Evolutionary conservation across 1,139 yeast species (phyloP), one percentile per base, ranked within the genome.

Genomic region (Blastobotrys persicus): DNA sequence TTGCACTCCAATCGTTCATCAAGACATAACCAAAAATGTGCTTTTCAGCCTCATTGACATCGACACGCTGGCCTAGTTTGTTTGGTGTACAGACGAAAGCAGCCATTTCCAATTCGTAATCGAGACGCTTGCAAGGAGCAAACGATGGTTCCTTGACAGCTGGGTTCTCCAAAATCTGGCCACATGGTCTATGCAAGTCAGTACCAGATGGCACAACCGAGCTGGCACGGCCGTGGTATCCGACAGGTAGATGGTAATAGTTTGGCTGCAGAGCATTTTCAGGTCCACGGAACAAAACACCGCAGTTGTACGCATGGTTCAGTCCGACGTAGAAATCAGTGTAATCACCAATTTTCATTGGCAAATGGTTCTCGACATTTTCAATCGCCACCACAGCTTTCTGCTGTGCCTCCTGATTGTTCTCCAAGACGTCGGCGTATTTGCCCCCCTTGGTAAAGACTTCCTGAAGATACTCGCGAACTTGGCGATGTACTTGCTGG

Each of bases 1-100:
- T 48, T 3, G 65, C 59, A 33, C 59, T 55, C 64, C 64, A 59
- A 45, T 61, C 65, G 46, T 61, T 61, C 62, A 61, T 54, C 35
- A 61, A 20, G 13, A 61, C 65, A 37, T 55, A 61, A 2, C 65
- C 65, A 45, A 61, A 61, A n/a, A 61, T 59, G 44, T 58, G 54
- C 9, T 58, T 50, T 13, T 52, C 52, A 3, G 65, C 64, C 2
- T 57, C 54, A 38, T 58, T 50, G 23, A 61, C 58, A n/a, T 41
- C 39, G 19, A 59, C 45, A 31, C 56, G 39, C n/a, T 47, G 45
- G 6, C 63, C 63, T 31, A 61, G 52, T 4, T 45, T 35, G 48
- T 55, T 61, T 4, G 60, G 58, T 16, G 31, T 51, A 6, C 55
- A 48, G 20, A 61, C 46, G 40, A 60, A 61, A 6, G 60, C 59